Base-by-base conservation (phyloP, 2,329 filamentous ascomycete species). In the Trichoderma hamatum region DNA sequence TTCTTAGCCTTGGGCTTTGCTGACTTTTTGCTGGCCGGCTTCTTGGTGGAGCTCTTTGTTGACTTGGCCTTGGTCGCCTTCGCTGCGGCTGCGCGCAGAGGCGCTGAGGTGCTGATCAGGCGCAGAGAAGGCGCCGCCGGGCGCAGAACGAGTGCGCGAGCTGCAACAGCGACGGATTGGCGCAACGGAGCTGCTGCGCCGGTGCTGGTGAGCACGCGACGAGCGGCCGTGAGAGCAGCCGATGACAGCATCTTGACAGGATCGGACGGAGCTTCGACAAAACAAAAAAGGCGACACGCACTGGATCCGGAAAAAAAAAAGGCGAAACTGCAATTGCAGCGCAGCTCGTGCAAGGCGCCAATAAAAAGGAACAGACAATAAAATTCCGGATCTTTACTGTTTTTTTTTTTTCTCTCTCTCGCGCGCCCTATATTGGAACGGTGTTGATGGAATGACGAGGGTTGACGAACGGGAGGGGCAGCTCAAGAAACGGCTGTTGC, bases 191-290 rank as follows among this genome's bases (percentile, higher is more conserved):
- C 51, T 36, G 52, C 65, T 19, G 58, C 66, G 52, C 69, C 67
- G 66, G 66, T 46, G 65, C 55, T 64, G 51, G 43, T 36, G 59
- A 76, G 72, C 64, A 76, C 73, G 72, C 80, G 81, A 74, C 77
- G 78, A 70, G 78, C 75, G 66, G 76, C 79, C 65, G 76, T 78
- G 71, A 81, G 79, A 71, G 79, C 78, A 71, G 84, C 75, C 34
- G 79, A 76, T 63, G 79, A 80, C 71, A 84, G 75, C 83, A 85
- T 85, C 69, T 70, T 73, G 63, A 26, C 28, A 43, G 30, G 16
- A 56, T 11, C n/a, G 63, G 21, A 49, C 10, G n/a, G 54, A 28
- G 21, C 49, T 36, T 55, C 4, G 26, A 59, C 3, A 56, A 71
- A 69, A 11, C 51, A 55, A 32, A 52, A 49, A 49, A 49, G 19